Base-by-base conservation (phyloP, 1,139 yeast species). In the Kluyveromyces marxianus region DNA sequence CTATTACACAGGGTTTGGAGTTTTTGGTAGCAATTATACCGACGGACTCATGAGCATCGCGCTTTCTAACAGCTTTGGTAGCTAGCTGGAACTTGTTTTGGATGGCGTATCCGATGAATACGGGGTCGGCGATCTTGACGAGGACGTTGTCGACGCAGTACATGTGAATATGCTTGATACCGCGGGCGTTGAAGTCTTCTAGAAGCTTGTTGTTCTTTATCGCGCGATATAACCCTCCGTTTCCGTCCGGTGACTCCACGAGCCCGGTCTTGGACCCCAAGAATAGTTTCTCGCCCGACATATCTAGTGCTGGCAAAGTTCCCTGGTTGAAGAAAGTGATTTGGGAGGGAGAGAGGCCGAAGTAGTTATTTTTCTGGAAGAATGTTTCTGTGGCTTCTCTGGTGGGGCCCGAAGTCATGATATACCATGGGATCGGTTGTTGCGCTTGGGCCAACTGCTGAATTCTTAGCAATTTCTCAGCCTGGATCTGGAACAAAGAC, bases 391-490 rank as follows among this genome's bases (percentile, higher is more conserved):
- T 92, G 24, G 81, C 74, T 2, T 57, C 62, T 54, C 94, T 75
- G 1, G 98, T 94, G 34, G 96, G 95, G n/a, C 79, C 83, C 30
- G 95, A 83, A 14, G 98, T 90, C 98, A 94, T 92, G 53, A 94
- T 81, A 64, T 90, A 94, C 90, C 97, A 86, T 42, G 83, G 82
- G 38, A 94, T 71, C 8, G 52, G 50, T 29, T 50, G 53, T 35
- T 63, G 59, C 2, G 61, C 56, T 14, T 70, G 66, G 3, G 90
- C 79, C 48, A 89, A 65, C 35, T 67, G 56, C 63, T 84, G 86
- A 45, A 92, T 67, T 56, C 76, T 77, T 49, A 71, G 59, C 51
- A 94, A 76, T 59, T 90, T 80, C 63, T 90, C 97, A 10, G 95
- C 95, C 68, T 94, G 99, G 46, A 94, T 76, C 66, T 89, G 96